Evolutionary conservation across 768 basidiomycete species (phyloP).

Genomic region (Gloeopeniophorella convolvens): DNA sequence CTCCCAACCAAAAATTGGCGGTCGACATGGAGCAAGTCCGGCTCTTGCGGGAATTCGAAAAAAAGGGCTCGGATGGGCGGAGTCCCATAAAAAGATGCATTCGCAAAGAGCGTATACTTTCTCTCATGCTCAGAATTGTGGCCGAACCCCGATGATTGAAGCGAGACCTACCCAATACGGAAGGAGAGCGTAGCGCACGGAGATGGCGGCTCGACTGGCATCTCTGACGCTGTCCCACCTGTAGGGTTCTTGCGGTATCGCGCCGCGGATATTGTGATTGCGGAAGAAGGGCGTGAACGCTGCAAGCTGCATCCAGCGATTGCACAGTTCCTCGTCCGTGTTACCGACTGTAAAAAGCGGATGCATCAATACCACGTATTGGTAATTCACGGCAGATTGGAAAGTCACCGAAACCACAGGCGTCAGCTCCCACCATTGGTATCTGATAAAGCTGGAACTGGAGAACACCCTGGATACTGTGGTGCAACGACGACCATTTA

Average conservation of each 20-base stretch:
- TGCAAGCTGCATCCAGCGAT: conserved; percentile 82
- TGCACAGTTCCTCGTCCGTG: conserved; percentile 75
- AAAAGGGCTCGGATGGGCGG: conserved; percentile 72
- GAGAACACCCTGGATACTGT: conserved; percentile 66
- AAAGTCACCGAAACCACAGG: conserved; percentile 54
- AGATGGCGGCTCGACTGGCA: conserved; percentile 64
- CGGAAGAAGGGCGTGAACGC: conserved; percentile 80
- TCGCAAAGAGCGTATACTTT: conserved; percentile 74
- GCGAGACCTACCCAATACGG: conserved; percentile 64
- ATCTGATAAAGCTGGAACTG: conserved; percentile 84
- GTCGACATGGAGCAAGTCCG: conserved; percentile 54
- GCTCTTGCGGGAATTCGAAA: conserved; percentile 70
- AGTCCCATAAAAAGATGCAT: conserved; percentile 55
- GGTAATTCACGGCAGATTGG: conserved; percentile 11
- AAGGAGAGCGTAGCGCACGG: conserved; percentile 61
- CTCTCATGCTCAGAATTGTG: neutral
- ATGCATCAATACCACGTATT: conserved; percentile 3
- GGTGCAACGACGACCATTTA: conserved; percentile 65
- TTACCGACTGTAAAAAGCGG: conserved; percentile 46
- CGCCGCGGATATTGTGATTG: conserved; percentile 65
- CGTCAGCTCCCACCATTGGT: conserved; percentile 79
- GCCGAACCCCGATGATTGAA: neutral
- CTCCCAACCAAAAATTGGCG: conserved; percentile 67
- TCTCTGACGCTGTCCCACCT: conserved; percentile 76
- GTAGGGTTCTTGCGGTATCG: conserved; percentile 74